These are phyloP conservation scores for Zopfochytrium polystomum DNA, from an alignment of 371 early-diverging fungal genomes.

Conservation along the genomic window DNA sequence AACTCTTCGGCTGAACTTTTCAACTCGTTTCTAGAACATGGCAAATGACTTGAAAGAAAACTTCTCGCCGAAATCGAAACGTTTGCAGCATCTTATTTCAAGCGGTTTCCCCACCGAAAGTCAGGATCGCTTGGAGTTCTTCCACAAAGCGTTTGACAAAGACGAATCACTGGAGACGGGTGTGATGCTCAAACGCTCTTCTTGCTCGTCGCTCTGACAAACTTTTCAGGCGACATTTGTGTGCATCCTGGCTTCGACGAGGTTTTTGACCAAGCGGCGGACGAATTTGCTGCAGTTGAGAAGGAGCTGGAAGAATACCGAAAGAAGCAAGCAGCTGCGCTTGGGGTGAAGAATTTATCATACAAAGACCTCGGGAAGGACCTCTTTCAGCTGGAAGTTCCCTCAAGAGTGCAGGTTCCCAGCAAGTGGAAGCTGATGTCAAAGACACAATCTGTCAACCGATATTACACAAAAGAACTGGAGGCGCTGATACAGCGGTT, in stretches of 20 bases:
- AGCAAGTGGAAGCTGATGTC: conserved; percentile 74
- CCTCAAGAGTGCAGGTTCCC: conserved; percentile 72
- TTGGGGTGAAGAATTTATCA: conserved; percentile 36
- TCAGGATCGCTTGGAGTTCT: conserved; percentile 51
- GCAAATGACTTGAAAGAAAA: conserved; percentile 25
- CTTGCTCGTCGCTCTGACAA: no score
- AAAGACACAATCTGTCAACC: conserved; percentile 71
- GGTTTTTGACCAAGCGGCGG: conserved; percentile 68
- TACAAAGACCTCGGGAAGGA: conserved; percentile 96
- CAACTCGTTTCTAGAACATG: conserved; percentile 11
- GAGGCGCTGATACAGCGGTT: conserved; percentile 65
- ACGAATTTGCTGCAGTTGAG: conserved; percentile 57
- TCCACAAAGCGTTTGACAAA: conserved; percentile 70
- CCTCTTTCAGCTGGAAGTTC: conserved; percentile 89
- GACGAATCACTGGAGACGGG: conserved; percentile 63
- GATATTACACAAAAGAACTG: conserved; percentile 82
- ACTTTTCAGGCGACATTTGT: conserved; percentile 52
- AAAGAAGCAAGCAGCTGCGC: conserved; percentile 53
- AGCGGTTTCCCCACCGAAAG: conserved; percentile 24
- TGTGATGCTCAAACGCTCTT: no score
- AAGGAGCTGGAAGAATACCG: conserved; percentile 65
- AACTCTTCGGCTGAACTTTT: background rate
- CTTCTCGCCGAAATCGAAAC: conserved; percentile 23
- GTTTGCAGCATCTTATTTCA: conserved; percentile 16
- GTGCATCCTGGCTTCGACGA: conserved; percentile 73